Conservation (phyloP, 495 filamentous ascomycete genomes). For the Penicillium herquei region DNA sequence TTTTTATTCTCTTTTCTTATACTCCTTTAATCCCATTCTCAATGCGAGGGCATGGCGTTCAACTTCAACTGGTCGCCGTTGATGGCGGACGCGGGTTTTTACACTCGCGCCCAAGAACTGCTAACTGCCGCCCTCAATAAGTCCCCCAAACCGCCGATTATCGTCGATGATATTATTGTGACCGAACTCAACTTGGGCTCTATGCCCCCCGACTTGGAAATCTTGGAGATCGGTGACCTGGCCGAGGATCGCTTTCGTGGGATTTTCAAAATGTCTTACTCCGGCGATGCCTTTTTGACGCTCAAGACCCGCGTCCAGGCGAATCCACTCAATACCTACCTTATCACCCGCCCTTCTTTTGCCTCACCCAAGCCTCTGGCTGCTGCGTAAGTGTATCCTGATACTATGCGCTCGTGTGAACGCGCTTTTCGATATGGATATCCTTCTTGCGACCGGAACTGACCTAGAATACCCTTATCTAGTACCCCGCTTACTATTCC, state of each 20-base stretch:
- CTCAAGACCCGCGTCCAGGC: conserved; percentile 94
- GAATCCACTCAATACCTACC: conserved; percentile 93
- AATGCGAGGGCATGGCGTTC: conserved; percentile 78
- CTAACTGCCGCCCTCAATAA: conserved; percentile 95
- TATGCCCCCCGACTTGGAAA: conserved; percentile 89
- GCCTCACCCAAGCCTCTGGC: conserved; percentile 92
- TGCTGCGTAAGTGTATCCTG: conserved; percentile 57
- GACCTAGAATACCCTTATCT: conserved; percentile 11
- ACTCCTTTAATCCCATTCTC: conserved; percentile 16
- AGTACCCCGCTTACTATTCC: conserved; percentile 88
- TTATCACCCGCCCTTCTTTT: conserved; percentile 86
- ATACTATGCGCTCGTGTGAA: background rate
- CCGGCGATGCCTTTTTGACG: conserved; percentile 90
- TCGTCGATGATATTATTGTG: conserved; percentile 98
- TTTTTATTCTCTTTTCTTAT: background rate
- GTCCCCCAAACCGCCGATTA: conserved; percentile 96
- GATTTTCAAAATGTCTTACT: conserved; percentile 99
- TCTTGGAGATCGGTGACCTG: conserved; percentile 93
- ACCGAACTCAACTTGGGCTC: conserved; percentile 95
- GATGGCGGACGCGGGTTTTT: conserved; percentile 87
- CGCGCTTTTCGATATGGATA: background rate
- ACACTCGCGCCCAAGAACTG: conserved; percentile 87
- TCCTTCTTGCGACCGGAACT: conserved; percentile 3
- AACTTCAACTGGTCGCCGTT: conserved; percentile 99
- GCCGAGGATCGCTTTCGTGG: conserved; percentile 96